These are phyloP conservation scores for Phyllosticta citriasiana DNA, from an alignment of 2,329 filamentous ascomycete genomes.

Conservation along the genomic window DNA sequence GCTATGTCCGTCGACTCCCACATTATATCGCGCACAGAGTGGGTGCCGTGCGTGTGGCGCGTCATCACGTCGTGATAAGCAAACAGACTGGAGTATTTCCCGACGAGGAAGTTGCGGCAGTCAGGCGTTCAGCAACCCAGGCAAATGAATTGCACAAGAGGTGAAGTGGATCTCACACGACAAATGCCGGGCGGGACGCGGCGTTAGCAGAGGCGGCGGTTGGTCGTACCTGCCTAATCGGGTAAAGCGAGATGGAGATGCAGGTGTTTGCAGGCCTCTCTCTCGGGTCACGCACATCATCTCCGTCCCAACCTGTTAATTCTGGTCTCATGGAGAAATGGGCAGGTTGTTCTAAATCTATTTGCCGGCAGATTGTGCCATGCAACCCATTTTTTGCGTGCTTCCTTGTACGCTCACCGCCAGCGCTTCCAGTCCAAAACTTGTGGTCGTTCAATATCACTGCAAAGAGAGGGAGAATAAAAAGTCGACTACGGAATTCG, in stretches of 20 bases:
- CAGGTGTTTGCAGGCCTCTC: not conserved
- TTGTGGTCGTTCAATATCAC: not conserved
- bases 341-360: not conserved
- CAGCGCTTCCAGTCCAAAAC: not conserved
- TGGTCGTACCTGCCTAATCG: not conserved
- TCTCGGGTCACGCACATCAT: not conserved
- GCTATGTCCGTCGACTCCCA: not conserved
- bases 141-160: not conserved
- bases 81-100: not conserved
- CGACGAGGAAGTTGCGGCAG: not conserved
- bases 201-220: not conserved
- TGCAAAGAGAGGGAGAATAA: too few species aligned
- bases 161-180: not conserved
- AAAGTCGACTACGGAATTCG: too few species aligned
- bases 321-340: not conserved
- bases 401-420: not conserved
- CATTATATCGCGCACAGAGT: not conserved
- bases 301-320: not conserved
- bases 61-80: not conserved
- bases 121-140: not conserved
- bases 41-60: not conserved
- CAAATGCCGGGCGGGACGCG: not conserved
- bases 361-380: not conserved
- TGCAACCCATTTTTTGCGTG: not conserved
- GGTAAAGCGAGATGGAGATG: not conserved